Conservation (phyloP, 1,284 basidiomycete genomes). For the Sanghuangporus baumii region DNA sequence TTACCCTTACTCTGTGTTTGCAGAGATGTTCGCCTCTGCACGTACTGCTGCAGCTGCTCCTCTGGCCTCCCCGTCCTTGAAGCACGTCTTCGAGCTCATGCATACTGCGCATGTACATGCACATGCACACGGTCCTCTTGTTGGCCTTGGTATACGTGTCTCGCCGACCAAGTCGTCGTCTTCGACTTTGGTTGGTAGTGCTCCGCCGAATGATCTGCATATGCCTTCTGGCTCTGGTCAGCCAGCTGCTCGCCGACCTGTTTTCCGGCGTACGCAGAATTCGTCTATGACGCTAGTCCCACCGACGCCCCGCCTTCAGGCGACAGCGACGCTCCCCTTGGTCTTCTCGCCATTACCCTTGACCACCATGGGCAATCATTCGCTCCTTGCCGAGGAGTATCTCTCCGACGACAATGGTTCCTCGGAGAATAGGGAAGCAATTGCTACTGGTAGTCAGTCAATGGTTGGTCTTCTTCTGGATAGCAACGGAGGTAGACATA, state of each 20-base stretch:
- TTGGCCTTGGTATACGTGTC: background rate
- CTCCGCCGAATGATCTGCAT: background rate
- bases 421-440: background rate
- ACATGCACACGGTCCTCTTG: background rate
- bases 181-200: background rate
- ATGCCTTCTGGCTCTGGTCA: background rate
- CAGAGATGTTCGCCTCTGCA: constrained; percentile 4
- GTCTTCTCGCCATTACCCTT: background rate
- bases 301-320: background rate
- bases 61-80: background rate
- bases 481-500: background rate
- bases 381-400: background rate
- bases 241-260: background rate
- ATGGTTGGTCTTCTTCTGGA: background rate
- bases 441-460: background rate
- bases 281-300: background rate
- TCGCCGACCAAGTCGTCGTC: background rate
- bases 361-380: background rate
- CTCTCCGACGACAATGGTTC: background rate
- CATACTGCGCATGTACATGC: background rate
- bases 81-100: background rate
- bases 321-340: background rate
- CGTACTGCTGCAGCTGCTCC: background rate
- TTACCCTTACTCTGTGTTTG: background rate
- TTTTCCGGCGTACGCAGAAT: background rate